Evolutionary conservation across 2,329 filamentous ascomycete species (phyloP).

Genomic region (Volutella citrinella): DNA sequence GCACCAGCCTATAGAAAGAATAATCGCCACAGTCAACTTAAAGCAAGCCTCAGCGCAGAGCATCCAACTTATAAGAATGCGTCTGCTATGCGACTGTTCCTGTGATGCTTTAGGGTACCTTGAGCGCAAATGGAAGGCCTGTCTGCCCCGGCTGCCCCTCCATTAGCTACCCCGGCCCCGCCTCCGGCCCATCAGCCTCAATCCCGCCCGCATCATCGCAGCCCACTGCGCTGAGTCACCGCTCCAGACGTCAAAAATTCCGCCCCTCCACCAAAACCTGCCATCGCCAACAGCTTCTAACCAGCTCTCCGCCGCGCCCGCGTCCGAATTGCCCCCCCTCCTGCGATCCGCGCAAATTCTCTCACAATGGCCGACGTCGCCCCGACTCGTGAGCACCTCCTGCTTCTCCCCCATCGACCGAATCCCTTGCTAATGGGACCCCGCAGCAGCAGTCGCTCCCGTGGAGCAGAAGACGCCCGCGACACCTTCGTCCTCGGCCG

Average conservation of each 20-base stretch:
- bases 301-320: not conserved
- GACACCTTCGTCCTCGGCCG: slow-evolving; percentile 9
- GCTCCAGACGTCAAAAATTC: not conserved
- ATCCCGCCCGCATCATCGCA: no score
- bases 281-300: not conserved
- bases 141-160: no score
- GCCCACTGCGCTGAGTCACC: no score
- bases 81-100: no score
- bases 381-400: not conserved
- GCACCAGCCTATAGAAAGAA: no score
- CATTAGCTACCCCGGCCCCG: no score
- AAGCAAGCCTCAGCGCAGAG: no score
- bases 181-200: no score
- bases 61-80: no score
- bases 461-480: slow-evolving; percentile 1
- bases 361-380: not conserved
- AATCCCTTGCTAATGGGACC: not conserved
- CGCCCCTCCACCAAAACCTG: not conserved
- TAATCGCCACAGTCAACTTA: no score
- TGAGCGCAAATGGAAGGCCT: no score
- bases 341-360: not conserved
- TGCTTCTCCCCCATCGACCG: not conserved
- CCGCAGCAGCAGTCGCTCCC: not conserved
- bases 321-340: not conserved
- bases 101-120: no score